A percentile compares a stretch with the other conserved stretches of the same genome.
phyloP scores from a whole-genome alignment of 179 eudicot genomes.

The Patellifolia procumbens region DNA sequence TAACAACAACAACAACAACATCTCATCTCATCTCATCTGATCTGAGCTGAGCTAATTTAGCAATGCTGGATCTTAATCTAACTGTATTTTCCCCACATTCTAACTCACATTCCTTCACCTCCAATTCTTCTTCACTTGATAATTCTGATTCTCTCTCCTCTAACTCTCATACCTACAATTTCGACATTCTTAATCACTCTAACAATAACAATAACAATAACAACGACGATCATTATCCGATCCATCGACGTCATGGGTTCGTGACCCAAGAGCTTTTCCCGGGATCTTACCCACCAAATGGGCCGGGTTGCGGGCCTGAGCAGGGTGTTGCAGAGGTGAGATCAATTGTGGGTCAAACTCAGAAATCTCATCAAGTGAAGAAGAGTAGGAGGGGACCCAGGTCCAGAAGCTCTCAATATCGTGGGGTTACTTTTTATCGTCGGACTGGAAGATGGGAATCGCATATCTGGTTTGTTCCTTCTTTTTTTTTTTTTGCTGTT shows the following conservation, averaged over 20 bases:
- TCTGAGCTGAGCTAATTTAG: too few species aligned
- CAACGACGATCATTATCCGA: constrained; percentile 1
- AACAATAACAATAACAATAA: constrained; percentile 24
- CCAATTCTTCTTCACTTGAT: constrained; percentile 46
- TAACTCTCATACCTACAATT: constrained; percentile 28
- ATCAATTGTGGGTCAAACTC: constrained; percentile 15
- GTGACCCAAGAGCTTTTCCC: constrained; percentile 71
- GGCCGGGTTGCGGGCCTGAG: too few species aligned
- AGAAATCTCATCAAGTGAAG: constrained; percentile 44
- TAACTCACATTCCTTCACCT: constrained; percentile 28
- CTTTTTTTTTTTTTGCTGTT: background rate
- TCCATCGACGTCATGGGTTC: too few species aligned
- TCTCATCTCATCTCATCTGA: too few species aligned
- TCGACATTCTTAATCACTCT: constrained; percentile 59
- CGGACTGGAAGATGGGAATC: constrained; percentile 96
- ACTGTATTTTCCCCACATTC: constrained; percentile 24
- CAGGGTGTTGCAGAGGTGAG: too few species aligned
- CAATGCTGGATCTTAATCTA: constrained; percentile 79
- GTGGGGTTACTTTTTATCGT: constrained; percentile 86
- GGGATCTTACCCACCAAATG: background rate
- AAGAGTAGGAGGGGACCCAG: constrained; percentile 82
- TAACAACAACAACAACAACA: too few species aligned
- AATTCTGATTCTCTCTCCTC: constrained; percentile 33
- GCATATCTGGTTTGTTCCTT: constrained; percentile 56
- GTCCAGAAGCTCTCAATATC: constrained; percentile 84